Base-by-base conservation (phyloP, 1,284 basidiomycete species). In the Heterobasidion annosum region DNA sequence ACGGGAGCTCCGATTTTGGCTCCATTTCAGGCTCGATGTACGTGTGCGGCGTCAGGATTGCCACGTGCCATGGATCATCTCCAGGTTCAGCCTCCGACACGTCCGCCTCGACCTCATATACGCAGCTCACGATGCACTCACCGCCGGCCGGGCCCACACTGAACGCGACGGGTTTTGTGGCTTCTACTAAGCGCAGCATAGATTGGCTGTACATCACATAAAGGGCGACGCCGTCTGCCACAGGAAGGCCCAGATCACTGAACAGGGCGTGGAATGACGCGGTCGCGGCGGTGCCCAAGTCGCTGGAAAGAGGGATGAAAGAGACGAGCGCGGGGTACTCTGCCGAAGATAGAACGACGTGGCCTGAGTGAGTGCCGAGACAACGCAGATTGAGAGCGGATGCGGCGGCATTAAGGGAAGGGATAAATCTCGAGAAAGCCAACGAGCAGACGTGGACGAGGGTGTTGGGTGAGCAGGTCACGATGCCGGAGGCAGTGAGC, bases 61-160 rank as follows among this genome's bases (percentile, higher is more conserved):
- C 25, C 25, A 25, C 25, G 3, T 4, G n/a, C 51, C 35, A 37
- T 8, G 52, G 16, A 35, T 44, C 54, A 13, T 52, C 50, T 34
- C 34, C 50, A 7, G 32, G n/a, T 42, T 51, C 45, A 2, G 43
- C 7, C 16, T 42, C 42, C 25, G 25, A 5, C 25, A 25, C 25
- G 25, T 48, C 50, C n/a, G 50, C 45, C 47, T 45, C 55, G 52
- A 48, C n/a, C 42, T 54, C 51, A 54, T 69, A 62, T 16, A 67
- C 60, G 9, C 68, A 64, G 54, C 65, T 64, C 8, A 73, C 55
- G 35, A 67, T 37, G 47, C 72, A 67, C 32, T 62, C 61, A 25
- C 66, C 67, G 19, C 69, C 66, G 6, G 52, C 50, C 18, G 64
- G 46, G 45, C 62, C 58, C 4, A 63, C 54, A 43, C 55, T 45